These are phyloP conservation scores for Ilex asprella DNA, from an alignment of 257 asterid genomes.

Conservation along the genomic window DNA sequence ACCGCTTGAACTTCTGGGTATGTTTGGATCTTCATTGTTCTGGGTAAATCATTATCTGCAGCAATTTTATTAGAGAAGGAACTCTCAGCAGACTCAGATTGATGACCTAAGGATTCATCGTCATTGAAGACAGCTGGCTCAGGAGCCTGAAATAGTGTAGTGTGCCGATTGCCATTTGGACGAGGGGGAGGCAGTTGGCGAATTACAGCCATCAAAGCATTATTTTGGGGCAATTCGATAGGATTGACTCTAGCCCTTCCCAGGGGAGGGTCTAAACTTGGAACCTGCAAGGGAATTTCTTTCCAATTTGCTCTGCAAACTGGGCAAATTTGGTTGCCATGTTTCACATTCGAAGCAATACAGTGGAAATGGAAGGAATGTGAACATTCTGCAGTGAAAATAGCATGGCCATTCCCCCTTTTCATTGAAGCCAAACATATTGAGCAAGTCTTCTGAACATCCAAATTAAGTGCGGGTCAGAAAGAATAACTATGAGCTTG, in stretches of 20 bases:
- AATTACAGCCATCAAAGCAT: conserved; percentile 50
- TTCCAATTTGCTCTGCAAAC: conserved; percentile 94
- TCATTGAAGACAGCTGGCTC: conserved; percentile 85
- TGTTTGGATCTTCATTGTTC: conserved; percentile 48
- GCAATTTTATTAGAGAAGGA: conserved; percentile 20
- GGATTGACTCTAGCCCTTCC: conserved; percentile 52
- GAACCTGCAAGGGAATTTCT: conserved; percentile 72
- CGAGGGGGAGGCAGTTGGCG: conserved; percentile 62
- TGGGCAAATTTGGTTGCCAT: conserved; percentile 89
- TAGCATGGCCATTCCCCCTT: conserved; percentile 90
- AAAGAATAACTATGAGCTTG: background rate
- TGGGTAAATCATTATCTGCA: conserved; percentile 21
- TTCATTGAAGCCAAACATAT: conserved; percentile 84
- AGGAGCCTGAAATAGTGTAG: conserved; percentile 36
- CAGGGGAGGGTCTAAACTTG: conserved; percentile 39
- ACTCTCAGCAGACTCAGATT: conserved; percentile 22
- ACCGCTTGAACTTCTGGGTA: conserved; percentile 71
- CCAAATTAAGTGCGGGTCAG: conserved; percentile 12
- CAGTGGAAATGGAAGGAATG: conserved; percentile 97
- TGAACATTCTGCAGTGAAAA: conserved; percentile 93
- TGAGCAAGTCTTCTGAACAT: conserved; percentile 72
- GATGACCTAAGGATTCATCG: conserved; percentile 69
- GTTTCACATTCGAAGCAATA: conserved; percentile 88
- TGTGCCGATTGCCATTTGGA: conserved; percentile 47
- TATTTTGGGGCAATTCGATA: conserved; percentile 49